Evolutionary conservation across 2,329 filamentous ascomycete genomes (phyloP).

Genomic region (Cyclaneusma minus): DNA sequence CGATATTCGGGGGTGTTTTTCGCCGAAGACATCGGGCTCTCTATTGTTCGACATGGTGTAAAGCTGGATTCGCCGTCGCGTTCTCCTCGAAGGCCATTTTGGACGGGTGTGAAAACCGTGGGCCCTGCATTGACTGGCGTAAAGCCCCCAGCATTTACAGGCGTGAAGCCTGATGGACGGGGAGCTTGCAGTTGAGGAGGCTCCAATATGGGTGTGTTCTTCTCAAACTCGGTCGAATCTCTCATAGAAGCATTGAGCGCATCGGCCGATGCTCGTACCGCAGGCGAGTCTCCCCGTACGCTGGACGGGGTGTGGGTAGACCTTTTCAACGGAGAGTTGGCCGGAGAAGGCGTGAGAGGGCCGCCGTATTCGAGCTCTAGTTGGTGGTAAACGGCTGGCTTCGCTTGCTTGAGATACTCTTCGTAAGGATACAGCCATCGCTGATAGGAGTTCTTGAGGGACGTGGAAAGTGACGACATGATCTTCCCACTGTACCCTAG

Average conservation of each 20-base stretch:
- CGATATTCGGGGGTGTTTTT: conserved; percentile 52
- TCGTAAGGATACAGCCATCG: conserved; percentile 96
- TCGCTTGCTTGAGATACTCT: conserved; percentile 78
- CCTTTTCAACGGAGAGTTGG: conserved; percentile 58
- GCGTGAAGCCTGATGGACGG: conserved; percentile 20
- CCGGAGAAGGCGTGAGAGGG: conserved; percentile 66
- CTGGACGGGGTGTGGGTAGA: conserved; percentile 45
- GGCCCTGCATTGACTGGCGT: conserved; percentile 43
- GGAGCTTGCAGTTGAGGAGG: conserved; percentile 10
- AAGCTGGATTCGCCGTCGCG: conserved; percentile 36
- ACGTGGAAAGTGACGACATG: conserved; percentile 96
- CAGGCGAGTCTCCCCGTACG: conserved; percentile 50
- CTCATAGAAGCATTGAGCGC: conserved; percentile 39
- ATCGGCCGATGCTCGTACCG: conserved; percentile 38
- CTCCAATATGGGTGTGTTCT: conserved; percentile 18
- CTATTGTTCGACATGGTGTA: conserved; percentile 36
- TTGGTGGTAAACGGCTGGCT: conserved; percentile 93
- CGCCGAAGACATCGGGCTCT: conserved; percentile 45
- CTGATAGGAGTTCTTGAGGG: conserved; percentile 94
- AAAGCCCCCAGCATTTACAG: conserved; percentile 39
- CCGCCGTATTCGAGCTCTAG: conserved; percentile 87
- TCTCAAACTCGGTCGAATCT: conserved; percentile 18
- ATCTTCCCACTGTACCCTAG: conserved; percentile 98
- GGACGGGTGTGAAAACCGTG: conserved; percentile 40
- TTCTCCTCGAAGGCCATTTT: conserved; percentile 27